Conservation (phyloP, 73 alveolate species). For the Paraurostyla sp. region DNA sequence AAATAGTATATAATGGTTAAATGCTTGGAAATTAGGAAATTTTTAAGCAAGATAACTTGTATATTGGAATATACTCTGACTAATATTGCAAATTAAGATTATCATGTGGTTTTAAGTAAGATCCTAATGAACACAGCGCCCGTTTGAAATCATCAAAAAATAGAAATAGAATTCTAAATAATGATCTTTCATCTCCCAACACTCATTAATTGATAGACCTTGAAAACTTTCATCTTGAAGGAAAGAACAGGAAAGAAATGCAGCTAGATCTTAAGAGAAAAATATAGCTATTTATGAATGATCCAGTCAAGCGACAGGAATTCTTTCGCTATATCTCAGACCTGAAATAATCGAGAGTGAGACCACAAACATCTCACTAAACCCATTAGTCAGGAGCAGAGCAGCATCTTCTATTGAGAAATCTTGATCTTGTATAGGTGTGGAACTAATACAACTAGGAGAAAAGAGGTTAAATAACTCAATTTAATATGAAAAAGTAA, state of each 20-base stretch:
- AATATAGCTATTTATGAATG: constrained; percentile 7
- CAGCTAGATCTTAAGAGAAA: constrained; percentile 7
- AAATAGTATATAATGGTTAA: neutral
- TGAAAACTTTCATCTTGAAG: neutral
- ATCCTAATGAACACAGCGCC: neutral
- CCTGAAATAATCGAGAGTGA: neutral
- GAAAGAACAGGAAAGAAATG: neutral
- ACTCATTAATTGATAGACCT: neutral
- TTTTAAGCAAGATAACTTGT: constrained; percentile 21
- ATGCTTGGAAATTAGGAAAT: neutral
- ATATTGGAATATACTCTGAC: constrained; percentile 9
- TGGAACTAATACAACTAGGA: constrained; percentile 15
- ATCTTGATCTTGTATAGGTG: constrained; percentile 13
- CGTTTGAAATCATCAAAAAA: neutral
- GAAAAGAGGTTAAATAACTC: neutral
- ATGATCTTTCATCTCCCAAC: too few species aligned
- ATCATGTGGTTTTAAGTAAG: constrained; percentile 7
- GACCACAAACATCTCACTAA: neutral
- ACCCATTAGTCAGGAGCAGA: neutral
- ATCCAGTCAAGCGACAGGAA: neutral
- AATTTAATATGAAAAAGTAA: neutral
- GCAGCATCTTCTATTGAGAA: neutral
- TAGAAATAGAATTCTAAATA: too few species aligned
- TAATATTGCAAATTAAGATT: neutral
- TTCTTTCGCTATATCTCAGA: neutral